A percentile compares a stretch with the other conserved stretches of the same genome.
phyloP scores from a whole-genome alignment of 345 rosid species.

The Gossypium raimondii region DNA sequence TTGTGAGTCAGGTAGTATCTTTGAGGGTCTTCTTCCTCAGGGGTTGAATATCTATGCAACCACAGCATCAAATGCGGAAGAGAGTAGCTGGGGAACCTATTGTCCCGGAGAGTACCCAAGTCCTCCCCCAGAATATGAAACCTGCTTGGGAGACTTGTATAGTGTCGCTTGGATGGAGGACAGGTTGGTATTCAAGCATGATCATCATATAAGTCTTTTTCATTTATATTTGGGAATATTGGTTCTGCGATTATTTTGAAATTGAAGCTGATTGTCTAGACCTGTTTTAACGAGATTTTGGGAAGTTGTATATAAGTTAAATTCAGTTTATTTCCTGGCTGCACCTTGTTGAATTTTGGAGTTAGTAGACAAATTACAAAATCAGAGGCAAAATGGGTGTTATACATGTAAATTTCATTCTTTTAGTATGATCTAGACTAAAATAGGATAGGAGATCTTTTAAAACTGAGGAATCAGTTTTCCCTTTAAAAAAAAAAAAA shows the following conservation, averaged over 20 bases:
- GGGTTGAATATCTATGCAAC: constrained; percentile 91
- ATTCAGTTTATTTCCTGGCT: background rate
- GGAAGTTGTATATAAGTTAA: background rate
- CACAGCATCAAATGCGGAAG: constrained; percentile 89
- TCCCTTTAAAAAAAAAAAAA: background rate
- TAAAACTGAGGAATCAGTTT: background rate
- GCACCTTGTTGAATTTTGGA: background rate
- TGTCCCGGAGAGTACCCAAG: constrained; percentile 93
- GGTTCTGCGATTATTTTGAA: background rate
- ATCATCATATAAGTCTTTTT: background rate
- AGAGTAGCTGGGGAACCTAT: constrained; percentile 99
- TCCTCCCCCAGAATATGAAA: constrained; percentile 88
- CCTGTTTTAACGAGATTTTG: background rate
- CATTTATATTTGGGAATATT: background rate
- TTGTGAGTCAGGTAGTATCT: constrained; percentile 98
- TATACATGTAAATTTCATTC: background rate
- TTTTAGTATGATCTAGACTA: constrained; percentile 1
- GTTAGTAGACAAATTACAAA: background rate
- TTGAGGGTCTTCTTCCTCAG: constrained; percentile 93
- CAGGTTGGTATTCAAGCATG: constrained; percentile 41
- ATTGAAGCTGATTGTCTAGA: background rate
- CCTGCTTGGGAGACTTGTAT: constrained; percentile 96
- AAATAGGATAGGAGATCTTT: background rate
- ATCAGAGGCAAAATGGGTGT: background rate
- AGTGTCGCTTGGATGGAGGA: constrained; percentile 99